These are phyloP conservation scores for Phytophthora agathidicida DNA, from an alignment of 352 stramenopile genomes.

Conservation along the genomic window DNA sequence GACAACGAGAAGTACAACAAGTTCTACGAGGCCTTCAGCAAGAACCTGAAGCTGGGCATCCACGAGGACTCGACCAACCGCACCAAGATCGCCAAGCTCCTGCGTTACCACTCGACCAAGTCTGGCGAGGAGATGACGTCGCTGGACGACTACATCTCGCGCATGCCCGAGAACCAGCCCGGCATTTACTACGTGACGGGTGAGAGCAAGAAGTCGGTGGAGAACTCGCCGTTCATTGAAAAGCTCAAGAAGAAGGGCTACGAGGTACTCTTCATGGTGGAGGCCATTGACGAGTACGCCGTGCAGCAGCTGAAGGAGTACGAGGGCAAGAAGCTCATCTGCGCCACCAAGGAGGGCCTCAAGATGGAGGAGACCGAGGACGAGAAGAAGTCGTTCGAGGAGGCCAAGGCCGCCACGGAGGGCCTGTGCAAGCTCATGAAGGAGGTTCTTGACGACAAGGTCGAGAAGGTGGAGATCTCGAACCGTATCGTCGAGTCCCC, in stretches of 20 bases:
- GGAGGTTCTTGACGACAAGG: slow-evolving; percentile 99
- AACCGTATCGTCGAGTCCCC: slow-evolving; percentile 99
- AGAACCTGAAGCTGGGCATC: slow-evolving; percentile 99
- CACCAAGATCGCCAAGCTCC: slow-evolving; percentile 98
- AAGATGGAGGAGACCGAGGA: slow-evolving; percentile 97
- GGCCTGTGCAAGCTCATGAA: slow-evolving; percentile 99
- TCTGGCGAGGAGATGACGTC: slow-evolving; percentile 96
- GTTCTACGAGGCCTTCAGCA: slow-evolving; percentile 99
- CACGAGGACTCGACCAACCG: slow-evolving; percentile 99
- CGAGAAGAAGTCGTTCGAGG: slow-evolving; percentile 99
- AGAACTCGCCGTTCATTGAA: slow-evolving; percentile 99
- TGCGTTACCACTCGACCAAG: slow-evolving; percentile 99
- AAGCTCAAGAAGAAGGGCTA: slow-evolving; percentile 99
- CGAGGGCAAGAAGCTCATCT: slow-evolving; percentile 99
- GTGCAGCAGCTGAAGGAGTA: slow-evolving; percentile 99
- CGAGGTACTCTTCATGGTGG: slow-evolving; percentile 99
- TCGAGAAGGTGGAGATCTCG: slow-evolving; percentile 99
- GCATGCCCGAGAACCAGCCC: slow-evolving; percentile 96
- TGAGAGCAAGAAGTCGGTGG: slow-evolving; percentile 98
- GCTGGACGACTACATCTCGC: slow-evolving; percentile 98
- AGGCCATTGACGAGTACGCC: slow-evolving; percentile 99
- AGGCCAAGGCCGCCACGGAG: slow-evolving; percentile 98
- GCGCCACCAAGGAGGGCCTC: slow-evolving; percentile 97
- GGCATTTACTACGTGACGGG: slow-evolving; percentile 99
- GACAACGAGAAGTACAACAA: slow-evolving; percentile 98